Evolutionary conservation across 441 rosid species (phyloP), one percentile per base, ranked within the genome.

Genomic region (Eutrema salsugineum): DNA sequence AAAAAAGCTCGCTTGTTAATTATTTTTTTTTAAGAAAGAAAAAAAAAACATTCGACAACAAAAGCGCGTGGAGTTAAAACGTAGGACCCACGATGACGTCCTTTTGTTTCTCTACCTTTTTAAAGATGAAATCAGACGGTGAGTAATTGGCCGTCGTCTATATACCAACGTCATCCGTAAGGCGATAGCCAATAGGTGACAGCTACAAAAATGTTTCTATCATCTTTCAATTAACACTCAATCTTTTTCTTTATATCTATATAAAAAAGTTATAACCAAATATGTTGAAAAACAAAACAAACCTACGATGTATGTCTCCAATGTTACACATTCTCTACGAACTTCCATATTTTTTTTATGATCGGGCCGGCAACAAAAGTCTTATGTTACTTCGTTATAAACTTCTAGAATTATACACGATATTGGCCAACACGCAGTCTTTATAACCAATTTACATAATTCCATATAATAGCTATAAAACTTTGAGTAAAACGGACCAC

Each of bases 41-140:
- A 5, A 5, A 5, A 30, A 6, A 15, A 24, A 10, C 2, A 28
- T 27, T 42, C 20, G 63, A 61, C 57, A 60, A 22, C 47, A 59
- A 72, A 28, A 72, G 78, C 78, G 78, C 68, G 72, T 73, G 42
- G 58, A 67, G 54, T 67, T 59, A 67, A 59, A 67, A 60, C 42
- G 17, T 53, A 24, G 69, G 79, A 28, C 46, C 70, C 28, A 55
- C 46, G 12, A 9, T 47, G 79, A 68, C 65, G 65, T 68, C 30
- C 6, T 42, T 50, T 22, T 14, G 12, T 51, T 50, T 14, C 20
- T 14, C 20, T 57, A 5, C 2, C 14, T 14, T 11, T 6, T 32
- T 1, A 8, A 40, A 28, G 17, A 24, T 1, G 8, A 55, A 55
- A 56, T 46, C 56, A 8, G 24, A 68, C 70, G 74, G 65, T 40